A percentile compares a stretch with the other conserved stretches of the same genome.
Evolutionary conservation across 441 rosid species (phyloP).

Genomic region (Populus hybrid): DNA sequence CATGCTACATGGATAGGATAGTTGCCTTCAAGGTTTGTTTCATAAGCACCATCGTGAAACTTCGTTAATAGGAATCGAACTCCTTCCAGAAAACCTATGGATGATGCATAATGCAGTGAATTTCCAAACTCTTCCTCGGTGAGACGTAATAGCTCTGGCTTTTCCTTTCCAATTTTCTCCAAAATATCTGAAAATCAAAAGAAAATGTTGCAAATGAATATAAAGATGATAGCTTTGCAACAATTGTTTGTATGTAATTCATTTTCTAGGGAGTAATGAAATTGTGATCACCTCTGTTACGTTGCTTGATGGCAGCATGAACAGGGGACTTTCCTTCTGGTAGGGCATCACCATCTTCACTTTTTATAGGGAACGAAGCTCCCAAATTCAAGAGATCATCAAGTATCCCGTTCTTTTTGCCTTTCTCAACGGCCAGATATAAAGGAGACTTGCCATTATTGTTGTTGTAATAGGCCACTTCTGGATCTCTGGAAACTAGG

Average conservation of each 20-base stretch:
- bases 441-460: background rate
- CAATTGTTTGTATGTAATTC: background rate
- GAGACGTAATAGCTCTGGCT: background rate
- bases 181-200: background rate
- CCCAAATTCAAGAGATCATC: background rate
- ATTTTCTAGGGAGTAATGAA: background rate
- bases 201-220: background rate
- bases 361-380: background rate
- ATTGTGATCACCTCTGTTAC: background rate
- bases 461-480: background rate
- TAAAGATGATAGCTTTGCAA: background rate
- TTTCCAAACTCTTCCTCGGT: background rate
- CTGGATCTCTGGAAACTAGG: background rate
- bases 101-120: slow-evolving; percentile 6
- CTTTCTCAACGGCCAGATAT: slow-evolving; percentile 4
- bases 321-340: background rate
- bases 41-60: background rate
- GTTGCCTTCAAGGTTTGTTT: slow-evolving; percentile 6
- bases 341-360: background rate
- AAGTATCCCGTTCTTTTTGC: background rate
- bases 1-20: slow-evolving; percentile 22
- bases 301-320: background rate
- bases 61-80: background rate
- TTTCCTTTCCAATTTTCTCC: background rate
- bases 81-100: background rate